A percentile compares a stretch with the other conserved stretches of the same genome.
These are phyloP conservation scores for Blyttiomyces sp. DNA, from an alignment of 371 early-diverging fungal species.

Conservation along the genomic window DNA sequence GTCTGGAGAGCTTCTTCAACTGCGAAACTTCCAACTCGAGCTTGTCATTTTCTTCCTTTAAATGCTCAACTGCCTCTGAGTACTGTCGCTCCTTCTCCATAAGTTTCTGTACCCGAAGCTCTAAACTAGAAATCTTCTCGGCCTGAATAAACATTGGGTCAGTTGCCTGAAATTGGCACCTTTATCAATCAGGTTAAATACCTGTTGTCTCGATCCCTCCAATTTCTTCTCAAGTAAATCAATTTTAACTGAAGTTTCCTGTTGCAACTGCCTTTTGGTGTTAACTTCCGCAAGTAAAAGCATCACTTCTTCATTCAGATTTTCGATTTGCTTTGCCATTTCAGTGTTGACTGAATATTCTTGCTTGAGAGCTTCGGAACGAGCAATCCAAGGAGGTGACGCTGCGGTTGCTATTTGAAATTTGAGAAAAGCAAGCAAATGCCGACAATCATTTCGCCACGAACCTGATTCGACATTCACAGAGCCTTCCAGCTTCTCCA, in stretches of 20 bases:
- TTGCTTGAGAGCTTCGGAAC: constrained; percentile 75
- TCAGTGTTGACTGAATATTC: constrained; percentile 75
- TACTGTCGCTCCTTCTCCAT: constrained; percentile 62
- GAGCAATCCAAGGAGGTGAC: constrained; percentile 69
- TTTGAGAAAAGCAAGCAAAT: not conserved
- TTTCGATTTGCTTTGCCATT: constrained; percentile 69
- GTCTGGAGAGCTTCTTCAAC: constrained; percentile 50
- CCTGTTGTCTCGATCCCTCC: not conserved
- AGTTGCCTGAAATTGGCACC: not conserved
- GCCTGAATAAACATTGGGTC: constrained; percentile 40
- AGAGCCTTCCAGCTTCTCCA: constrained; percentile 15
- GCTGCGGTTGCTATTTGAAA: not conserved
- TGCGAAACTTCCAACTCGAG: constrained; percentile 62
- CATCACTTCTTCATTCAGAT: constrained; percentile 71
- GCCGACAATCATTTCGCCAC: not conserved
- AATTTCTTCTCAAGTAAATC: constrained; percentile 67
- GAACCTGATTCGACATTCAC: constrained; percentile 13
- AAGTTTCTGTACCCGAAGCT: constrained; percentile 58
- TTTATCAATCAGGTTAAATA: not conserved
- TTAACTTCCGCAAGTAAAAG: constrained; percentile 71
- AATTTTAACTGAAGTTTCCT: constrained; percentile 72
- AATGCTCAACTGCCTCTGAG: constrained; percentile 68
- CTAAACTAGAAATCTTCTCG: constrained; percentile 59
- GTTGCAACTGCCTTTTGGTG: constrained; percentile 72
- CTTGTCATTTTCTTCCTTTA: constrained; percentile 68